Base-by-base conservation (phyloP, 768 basidiomycete genomes). In the Neoboletus subvelutipes region DNA sequence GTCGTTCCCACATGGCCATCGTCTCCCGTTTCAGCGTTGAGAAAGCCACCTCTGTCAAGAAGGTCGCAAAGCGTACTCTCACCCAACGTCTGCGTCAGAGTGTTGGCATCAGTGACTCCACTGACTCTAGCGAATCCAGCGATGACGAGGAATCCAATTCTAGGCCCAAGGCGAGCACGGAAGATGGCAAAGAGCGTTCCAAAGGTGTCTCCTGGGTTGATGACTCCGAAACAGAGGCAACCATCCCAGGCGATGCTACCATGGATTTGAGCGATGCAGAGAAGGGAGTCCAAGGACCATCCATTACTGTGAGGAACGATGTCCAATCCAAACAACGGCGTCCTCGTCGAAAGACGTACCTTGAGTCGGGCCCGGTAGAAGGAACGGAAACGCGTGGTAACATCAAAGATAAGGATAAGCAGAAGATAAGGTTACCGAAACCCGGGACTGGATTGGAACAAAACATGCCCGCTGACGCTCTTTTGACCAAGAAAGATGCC, bases 1-100 rank as follows among this genome's bases (percentile, higher is more conserved):
- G 92, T 5, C 80, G 91, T 31, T 91, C 88, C 41, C 93, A 96
- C 68, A 94, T 96, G 83, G 93, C 93, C 22, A 89, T 95, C 62
- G 91, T 94, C 52, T 86, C 85, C 59, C 83, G 90, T 45, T 83
- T 89, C 62, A 88, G 85, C 51, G 79, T 79, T 13, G 84, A 87
- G 56, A 87, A 85, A 71, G 88, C 88, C 18, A 79, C 83, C n/a
- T 86, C 85, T 50, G 85, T 93, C 54, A 93, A 92, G 80, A 83
- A 90, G 61, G 88, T 85, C 5, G 90, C 90, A 41, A 93, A 92
- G 67, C 81, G 82, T 48, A 86, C 88, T 6, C 77, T 94, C 33
- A 89, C 90, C 0, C 87, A 90, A 59, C 86, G 91, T 50, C 77
- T 94, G 26, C 83, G 87, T 53, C 79, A 84, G 58, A 83, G 84